phyloP scores from a whole-genome alignment of 2,329 filamentous ascomycete genomes.

The Aspergillus brunneoviolaceus region DNA sequence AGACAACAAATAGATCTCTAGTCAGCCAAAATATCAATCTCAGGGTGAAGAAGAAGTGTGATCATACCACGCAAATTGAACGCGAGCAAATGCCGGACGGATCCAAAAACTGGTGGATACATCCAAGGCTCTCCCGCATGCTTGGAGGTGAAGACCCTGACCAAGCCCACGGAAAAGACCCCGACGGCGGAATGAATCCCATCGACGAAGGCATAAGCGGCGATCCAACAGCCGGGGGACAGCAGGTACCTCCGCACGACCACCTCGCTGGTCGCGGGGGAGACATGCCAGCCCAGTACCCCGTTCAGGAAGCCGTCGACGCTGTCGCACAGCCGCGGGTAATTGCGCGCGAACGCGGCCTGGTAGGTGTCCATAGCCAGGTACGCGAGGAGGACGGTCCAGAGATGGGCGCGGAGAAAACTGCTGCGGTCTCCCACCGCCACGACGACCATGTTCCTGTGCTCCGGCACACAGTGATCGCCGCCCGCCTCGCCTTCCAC shows the following conservation, averaged over 20 bases:
- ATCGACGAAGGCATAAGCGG: conserved; percentile 18
- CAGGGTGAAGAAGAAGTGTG: too few species aligned
- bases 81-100: conserved; percentile 12
- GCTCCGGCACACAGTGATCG: neutral
- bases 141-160: conserved; percentile 2
- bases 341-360: conserved; percentile 10
- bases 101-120: conserved; percentile 19
- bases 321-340: conserved; percentile 3
- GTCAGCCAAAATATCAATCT: too few species aligned
- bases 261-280: conserved; percentile 3
- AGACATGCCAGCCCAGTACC: neutral
- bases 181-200: conserved; percentile 11
- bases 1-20: too few species aligned
- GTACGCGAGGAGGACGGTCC: conserved; percentile 10
- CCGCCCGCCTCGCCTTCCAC: neutral
- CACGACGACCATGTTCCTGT: neutral
- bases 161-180: conserved; percentile 8
- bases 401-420: conserved; percentile 4
- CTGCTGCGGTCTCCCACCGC: neutral
- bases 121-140: conserved; percentile 18
- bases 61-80: conserved; percentile 14
- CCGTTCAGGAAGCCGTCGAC: neutral
- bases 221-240: conserved; percentile 15
- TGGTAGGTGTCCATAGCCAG: conserved; percentile 14
- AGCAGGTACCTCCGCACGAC: conserved; percentile 11